A percentile compares a stretch with the other conserved stretches of the same genome.
Evolutionary conservation across 495 filamentous ascomycete species (phyloP).

Genomic region (Annulohypoxylon stygium): DNA sequence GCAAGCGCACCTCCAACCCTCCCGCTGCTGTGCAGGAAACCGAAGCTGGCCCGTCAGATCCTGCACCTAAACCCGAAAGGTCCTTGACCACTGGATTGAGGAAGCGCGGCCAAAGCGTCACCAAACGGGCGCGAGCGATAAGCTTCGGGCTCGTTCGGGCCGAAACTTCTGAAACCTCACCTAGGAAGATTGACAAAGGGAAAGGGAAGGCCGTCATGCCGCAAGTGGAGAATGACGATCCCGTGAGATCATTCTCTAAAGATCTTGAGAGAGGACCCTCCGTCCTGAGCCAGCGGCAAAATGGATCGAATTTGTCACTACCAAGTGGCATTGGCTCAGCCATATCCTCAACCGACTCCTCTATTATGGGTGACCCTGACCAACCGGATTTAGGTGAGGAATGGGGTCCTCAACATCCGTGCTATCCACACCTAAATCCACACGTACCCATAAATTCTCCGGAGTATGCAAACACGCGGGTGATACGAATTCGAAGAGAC

Average conservation of each 20-base stretch:
- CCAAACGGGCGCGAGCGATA: slow-evolving; percentile 47
- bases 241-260: slow-evolving; percentile 53
- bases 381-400: slow-evolving; percentile 67
- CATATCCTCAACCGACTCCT: slow-evolving; percentile 64
- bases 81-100: slow-evolving; percentile 38
- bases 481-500: slow-evolving; percentile 91
- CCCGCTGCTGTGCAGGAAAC: slow-evolving; percentile 53
- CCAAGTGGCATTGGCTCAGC: slow-evolving; percentile 62
- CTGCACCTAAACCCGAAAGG: slow-evolving; percentile 47
- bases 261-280: slow-evolving; percentile 66
- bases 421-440: slow-evolving; percentile 92
- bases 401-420: slow-evolving; percentile 92
- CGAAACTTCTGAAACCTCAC: slow-evolving; percentile 31
- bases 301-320: slow-evolving; percentile 55
- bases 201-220: slow-evolving; percentile 62
- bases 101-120: slow-evolving; percentile 52
- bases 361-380: slow-evolving; percentile 66
- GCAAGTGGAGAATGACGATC: slow-evolving; percentile 47
- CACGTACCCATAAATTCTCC: slow-evolving; percentile 83
- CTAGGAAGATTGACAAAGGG: slow-evolving; percentile 57
- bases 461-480: slow-evolving; percentile 80
- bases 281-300: slow-evolving; percentile 48
- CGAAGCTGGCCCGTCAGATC: slow-evolving; percentile 53
- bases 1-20: slow-evolving; percentile 57
- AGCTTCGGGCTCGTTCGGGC: slow-evolving; percentile 54